These are phyloP conservation scores for Cicer judaicum DNA, from an alignment of 306 rosid species.

Conservation along the genomic window DNA sequence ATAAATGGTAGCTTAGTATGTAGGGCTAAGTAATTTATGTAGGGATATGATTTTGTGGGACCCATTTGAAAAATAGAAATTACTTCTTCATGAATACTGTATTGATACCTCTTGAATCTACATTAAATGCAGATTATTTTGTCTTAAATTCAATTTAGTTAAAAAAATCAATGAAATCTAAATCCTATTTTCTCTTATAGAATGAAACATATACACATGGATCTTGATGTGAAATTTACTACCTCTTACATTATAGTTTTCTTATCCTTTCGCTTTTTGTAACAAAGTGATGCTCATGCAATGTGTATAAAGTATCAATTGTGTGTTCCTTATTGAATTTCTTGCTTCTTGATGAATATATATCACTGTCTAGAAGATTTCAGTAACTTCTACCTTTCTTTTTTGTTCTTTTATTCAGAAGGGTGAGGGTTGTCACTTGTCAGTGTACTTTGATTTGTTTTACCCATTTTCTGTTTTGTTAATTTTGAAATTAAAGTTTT, in stretches of 20 bases:
- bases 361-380: conserved; percentile 14
- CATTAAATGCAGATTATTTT: no score
- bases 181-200: no score
- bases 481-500: not conserved
- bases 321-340: conserved; percentile 37
- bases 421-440: not conserved
- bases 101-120: no score
- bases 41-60: no score
- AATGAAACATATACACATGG: not conserved
- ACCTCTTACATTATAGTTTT: not conserved
- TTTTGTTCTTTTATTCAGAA: not conserved
- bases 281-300: conserved; percentile 7
- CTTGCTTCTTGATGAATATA: conserved; percentile 26
- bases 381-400: conserved; percentile 7
- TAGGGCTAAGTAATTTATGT: no score
- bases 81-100: no score
- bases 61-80: no score
- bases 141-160: no score
- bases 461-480: not conserved
- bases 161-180: no score
- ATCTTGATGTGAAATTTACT: conserved; percentile 24
- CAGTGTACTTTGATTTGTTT: not conserved
- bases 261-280: conserved; percentile 25
- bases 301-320: not conserved
- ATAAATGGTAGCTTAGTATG: not conserved